Base-by-base conservation (phyloP, 129 eudicot genomes). In the Deinandra increscens region DNA sequence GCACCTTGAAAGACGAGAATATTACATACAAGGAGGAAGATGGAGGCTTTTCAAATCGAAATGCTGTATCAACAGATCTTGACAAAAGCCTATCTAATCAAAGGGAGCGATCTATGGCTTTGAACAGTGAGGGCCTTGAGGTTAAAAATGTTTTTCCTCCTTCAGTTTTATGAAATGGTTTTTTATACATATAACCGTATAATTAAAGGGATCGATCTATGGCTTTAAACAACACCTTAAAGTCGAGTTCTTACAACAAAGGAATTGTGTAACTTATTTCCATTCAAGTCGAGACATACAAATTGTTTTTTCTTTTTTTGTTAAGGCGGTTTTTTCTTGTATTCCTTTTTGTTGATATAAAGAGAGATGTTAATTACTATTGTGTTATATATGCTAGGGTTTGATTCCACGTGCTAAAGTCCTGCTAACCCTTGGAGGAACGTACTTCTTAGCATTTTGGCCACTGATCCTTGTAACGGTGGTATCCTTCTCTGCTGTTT, bases 121-220 rank as follows among this genome's bases (percentile, higher is more conserved):
- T 91, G 80, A 91, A 91, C 66, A 91, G 98, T 75, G 98, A 91
- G 74, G 98, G 98, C 78, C 91, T 91, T 62, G 98, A 91, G 98
- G 97, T 91, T 62, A 64, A 61, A 58, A 48, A 33, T 46, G 53
- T 39, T 49, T 38, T 26, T 66, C 55, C 65, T 34, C 29, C 72
- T 13, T 33, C 68, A 22, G 11, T 7, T 20, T 26, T 49, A 42
- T 59, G 31, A 26, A 3, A 26, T 26, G 1, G 31, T 26, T 26
- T 26, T 26, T 26, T n/a, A n/a, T n/a, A n/a, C n/a, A n/a, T n/a
- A n/a, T n/a, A n/a, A n/a, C n/a, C n/a, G n/a, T n/a, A n/a, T n/a
- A n/a, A n/a, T n/a, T n/a, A n/a, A n/a, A n/a, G n/a, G n/a, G n/a
- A n/a, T n/a, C n/a, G n/a, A n/a, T n/a, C n/a, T n/a, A n/a, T n/a